Base-by-base conservation (phyloP, 768 basidiomycete species). In the Xerocomellus chrysenteron region DNA sequence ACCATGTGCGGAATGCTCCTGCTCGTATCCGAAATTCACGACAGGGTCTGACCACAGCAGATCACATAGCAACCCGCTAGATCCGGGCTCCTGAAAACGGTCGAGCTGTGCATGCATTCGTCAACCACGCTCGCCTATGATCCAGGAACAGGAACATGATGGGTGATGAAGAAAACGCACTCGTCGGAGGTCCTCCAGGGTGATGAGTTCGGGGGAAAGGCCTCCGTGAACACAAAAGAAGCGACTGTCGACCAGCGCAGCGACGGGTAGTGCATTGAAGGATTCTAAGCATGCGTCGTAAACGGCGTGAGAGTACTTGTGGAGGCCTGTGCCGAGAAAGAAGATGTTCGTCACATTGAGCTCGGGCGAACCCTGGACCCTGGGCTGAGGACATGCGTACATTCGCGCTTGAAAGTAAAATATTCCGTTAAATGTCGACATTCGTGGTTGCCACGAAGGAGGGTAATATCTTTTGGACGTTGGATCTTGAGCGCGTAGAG, bases 211-310 rank as follows among this genome's bases (percentile, higher is more conserved):
- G 0, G 97, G 97, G 0, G 92, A 94, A 37, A 99, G 80, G 4
- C 97, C 97, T 2, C 97, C 97, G 63, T 98, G 97, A 3, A 98
- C 94, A 67, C 96, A 98, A 72, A 99, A 90, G 78, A 99, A 98
- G 65, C 93, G 90, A 59, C 85, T 82, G 70, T 99, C 97, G 72
- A 99, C 90, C 55, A 98, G 77, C 8, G 93, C 97, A 0, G 94
- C 82, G 35, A 99, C 75, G 3, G 97, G 97, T 6, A 99, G 80
- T 24, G 92, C 87, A 66, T 87, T 88, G 77, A 98, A 99, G 0
- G 92, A 92, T 43, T 85, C 81, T 65, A 93, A 84, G 70, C 94
- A 97, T 1, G 93, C 94, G 56, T 98, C 92, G 70, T 99, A 99
- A 24, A 99, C 85, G 4, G 56, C 69, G 47, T 71, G 69, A 53